Evolutionary conservation across 306 rosid species (phyloP).

Genomic region (Cucumis cinereus): DNA sequence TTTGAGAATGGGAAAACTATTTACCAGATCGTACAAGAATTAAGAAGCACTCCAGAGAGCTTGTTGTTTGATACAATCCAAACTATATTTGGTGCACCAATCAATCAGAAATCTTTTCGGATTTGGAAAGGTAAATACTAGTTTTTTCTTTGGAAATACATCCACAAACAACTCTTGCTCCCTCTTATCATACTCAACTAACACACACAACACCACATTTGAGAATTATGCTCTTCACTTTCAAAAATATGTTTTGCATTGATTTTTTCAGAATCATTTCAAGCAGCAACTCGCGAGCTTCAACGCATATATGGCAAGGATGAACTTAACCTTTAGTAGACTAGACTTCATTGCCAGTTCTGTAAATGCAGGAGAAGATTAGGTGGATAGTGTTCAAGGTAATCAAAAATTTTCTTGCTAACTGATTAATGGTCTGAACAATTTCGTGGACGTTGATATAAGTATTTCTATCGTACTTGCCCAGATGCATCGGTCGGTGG

Average conservation of each 20-base stretch:
- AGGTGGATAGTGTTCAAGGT: constrained; percentile 12
- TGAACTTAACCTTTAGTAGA: constrained; percentile 32
- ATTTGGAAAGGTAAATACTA: constrained; percentile 55
- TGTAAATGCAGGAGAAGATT: constrained; percentile 11
- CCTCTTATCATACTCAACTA: not conserved
- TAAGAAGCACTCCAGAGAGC: constrained; percentile 68
- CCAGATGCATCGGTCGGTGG: not conserved
- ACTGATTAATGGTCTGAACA: not conserved
- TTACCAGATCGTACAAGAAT: constrained; percentile 73
- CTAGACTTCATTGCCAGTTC: constrained; percentile 2
- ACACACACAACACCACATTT: not conserved
- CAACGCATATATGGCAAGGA: constrained; percentile 88
- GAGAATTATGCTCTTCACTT: not conserved
- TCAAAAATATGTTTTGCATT: not conserved
- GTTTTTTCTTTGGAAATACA: not conserved
- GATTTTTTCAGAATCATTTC: constrained; percentile 60
- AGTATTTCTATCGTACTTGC: not conserved
- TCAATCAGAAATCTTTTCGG: constrained; percentile 71
- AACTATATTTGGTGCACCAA: constrained; percentile 69
- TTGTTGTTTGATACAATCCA: constrained; percentile 64
- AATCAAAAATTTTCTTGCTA: not conserved
- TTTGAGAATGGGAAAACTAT: constrained; percentile 80
- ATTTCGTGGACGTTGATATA: not conserved
- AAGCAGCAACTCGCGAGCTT: constrained; percentile 84
- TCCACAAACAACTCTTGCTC: not conserved